Base-by-base conservation (phyloP, 1,284 basidiomycete genomes). In the Rhizopogon hawkerae region DNA sequence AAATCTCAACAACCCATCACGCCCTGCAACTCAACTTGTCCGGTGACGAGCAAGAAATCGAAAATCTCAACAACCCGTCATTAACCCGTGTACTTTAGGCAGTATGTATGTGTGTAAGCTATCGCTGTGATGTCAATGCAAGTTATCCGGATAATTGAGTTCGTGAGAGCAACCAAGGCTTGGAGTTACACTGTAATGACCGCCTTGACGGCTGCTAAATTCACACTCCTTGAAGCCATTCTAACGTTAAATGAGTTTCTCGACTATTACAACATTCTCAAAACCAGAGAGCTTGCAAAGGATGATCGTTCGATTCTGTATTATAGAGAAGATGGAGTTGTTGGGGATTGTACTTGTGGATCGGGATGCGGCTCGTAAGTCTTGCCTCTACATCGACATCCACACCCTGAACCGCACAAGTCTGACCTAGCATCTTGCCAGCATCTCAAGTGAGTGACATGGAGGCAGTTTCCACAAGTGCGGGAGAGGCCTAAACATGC, bases 381-480 rank as follows among this genome's bases (percentile, higher is more conserved):
- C 29, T 9, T 31, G 29, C 29, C 29, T 43, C 54, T 69, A 54
- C 83, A 85, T 37, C 68, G 64, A 60, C 82, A 85, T 10, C 81
- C 80, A 57, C 82, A 85, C 0, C 83, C 82, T 2, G 80, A 74
- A 1, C 79, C 74, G 54, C 83, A 85, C 1, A 73, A 69, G 0
- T 71, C 69, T 3, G 75, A 69, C 50, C 67, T 69, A 35, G 75
- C 66, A 3, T 63, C 64, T 49, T 68, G 70, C 78, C 80, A 80
- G 58, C 86, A 89, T 37, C 73, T 73, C 46, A 85, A 64, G 59
- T 89, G 86, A 1, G 78, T 77, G 6, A 79, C 72, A 61, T 89
- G 87, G 24, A 72, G 69, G 60, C 87, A 89, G 5, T 71, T 68
- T 7, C 81, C 64, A 58, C 87, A 89, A 36, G 73, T 79, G 47